Evolutionary conservation across 352 stramenopile species (phyloP).

Genomic region (Phytopythium aichiense): DNA sequence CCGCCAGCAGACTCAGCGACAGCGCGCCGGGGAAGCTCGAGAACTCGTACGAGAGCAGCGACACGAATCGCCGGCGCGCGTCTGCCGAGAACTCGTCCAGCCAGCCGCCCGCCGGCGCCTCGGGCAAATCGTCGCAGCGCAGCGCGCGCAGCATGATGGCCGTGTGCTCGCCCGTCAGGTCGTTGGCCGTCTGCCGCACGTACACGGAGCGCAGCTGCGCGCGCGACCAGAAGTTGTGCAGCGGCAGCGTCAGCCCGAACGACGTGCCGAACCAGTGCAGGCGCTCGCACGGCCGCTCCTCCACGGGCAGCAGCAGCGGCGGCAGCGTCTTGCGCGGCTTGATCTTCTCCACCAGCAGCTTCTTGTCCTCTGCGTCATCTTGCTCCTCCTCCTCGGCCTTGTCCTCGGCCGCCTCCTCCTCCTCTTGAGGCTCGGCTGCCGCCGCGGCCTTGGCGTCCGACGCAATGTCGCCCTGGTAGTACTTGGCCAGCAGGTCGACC

Average conservation of each 20-base stretch:
- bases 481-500: slow-evolving; percentile 94
- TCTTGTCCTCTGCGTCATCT: slow-evolving; percentile 37
- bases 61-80: slow-evolving; percentile 92
- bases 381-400: slow-evolving; percentile 25
- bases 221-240: slow-evolving; percentile 98
- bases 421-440: slow-evolving; percentile 21
- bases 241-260: slow-evolving; percentile 95
- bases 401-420: slow-evolving; percentile 24
- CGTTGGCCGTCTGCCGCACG: slow-evolving; percentile 98
- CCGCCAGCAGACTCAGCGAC: slow-evolving; percentile 88
- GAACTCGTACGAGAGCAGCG: slow-evolving; percentile 93
- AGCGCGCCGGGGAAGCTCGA: slow-evolving; percentile 87
- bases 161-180: slow-evolving; percentile 98
- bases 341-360: slow-evolving; percentile 85
- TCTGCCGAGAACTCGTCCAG: slow-evolving; percentile 94
- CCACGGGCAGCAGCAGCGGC: slow-evolving; percentile 94
- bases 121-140: slow-evolving; percentile 70
- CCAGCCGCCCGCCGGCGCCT: slow-evolving; percentile 87
- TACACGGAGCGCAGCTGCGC: slow-evolving; percentile 96
- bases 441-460: slow-evolving; percentile 29
- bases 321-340: slow-evolving; percentile 96
- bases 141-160: slow-evolving; percentile 89
- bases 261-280: slow-evolving; percentile 99
- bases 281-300: slow-evolving; percentile 91
- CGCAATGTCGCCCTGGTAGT: slow-evolving; percentile 97